Evolutionary conservation across 345 rosid genomes (phyloP).

Genomic region (Linum trigynum): DNA sequence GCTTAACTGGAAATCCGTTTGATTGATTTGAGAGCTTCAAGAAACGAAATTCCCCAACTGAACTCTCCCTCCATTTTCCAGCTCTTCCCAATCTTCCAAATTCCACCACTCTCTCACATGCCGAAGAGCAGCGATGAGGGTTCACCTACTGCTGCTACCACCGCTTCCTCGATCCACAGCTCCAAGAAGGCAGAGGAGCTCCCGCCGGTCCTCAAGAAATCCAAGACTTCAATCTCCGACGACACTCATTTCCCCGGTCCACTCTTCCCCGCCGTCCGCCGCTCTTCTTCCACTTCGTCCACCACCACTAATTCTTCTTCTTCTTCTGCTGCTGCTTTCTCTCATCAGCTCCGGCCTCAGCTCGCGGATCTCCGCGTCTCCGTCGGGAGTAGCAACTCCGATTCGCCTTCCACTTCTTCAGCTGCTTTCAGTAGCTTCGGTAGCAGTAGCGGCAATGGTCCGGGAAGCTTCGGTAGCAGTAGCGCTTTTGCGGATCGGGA

Average conservation of each 20-base stretch:
- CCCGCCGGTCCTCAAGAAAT: conserved; percentile 48
- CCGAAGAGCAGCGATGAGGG: background rate
- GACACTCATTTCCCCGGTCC: conserved; percentile 52
- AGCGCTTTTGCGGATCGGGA: conserved; percentile 37
- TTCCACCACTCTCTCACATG: background rate
- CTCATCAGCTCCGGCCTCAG: background rate
- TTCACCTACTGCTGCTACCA: background rate
- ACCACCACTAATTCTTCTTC: conserved; percentile 7
- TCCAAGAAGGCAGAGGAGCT: conserved; percentile 34
- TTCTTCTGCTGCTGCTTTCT: background rate
- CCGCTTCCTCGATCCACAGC: conserved; percentile 8
- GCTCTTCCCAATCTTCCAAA: background rate
- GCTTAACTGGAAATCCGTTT: background rate
- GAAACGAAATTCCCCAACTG: background rate
- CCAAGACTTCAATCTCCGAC: conserved; percentile 21
- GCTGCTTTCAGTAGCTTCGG: background rate
- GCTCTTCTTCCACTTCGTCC: conserved; percentile 25
- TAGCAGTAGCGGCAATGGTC: background rate
- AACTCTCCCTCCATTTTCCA: background rate
- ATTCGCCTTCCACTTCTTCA: conserved; percentile 6
- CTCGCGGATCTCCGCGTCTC: conserved; percentile 34
- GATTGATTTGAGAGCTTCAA: background rate
- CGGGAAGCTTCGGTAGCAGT: background rate
- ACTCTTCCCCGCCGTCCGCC: conserved; percentile 47
- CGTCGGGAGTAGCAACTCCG: conserved; percentile 5